phyloP scores from a whole-genome alignment of 305 asterid species.

The Fraxinus sp. region DNA sequence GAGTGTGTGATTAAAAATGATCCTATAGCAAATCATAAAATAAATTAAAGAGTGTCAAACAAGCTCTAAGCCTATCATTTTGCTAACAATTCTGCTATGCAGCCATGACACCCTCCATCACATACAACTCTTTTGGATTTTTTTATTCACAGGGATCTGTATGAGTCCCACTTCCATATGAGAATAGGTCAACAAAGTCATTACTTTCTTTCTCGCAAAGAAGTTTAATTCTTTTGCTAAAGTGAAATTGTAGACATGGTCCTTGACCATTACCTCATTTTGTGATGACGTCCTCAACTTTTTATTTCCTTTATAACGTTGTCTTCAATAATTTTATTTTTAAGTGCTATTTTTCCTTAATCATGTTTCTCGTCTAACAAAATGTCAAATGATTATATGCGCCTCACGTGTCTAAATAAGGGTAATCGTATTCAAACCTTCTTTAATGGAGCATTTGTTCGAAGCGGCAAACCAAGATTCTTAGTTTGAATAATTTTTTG shows the following conservation, averaged over 20 bases:
- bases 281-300: not conserved
- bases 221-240: not conserved
- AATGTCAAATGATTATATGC: not conserved
- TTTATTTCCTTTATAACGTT: not conserved
- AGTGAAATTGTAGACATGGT: not conserved
- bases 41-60: too few relatives aligned
- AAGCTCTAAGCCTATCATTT: too few relatives aligned
- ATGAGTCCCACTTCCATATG: too few relatives aligned
- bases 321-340: not conserved
- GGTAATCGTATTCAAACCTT: not conserved
- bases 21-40: too few relatives aligned
- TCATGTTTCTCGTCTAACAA: too few relatives aligned
- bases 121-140: too few relatives aligned
- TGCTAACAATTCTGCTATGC: too few relatives aligned
- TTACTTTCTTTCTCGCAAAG: too few relatives aligned
- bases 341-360: not conserved
- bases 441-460: not conserved
- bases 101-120: too few relatives aligned
- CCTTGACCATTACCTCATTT: not conserved
- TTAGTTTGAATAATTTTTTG: not conserved
- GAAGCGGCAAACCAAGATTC: not conserved
- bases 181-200: too few relatives aligned
- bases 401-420: not conserved
- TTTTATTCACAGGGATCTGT: too few relatives aligned
- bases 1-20: too few relatives aligned